Base-by-base conservation (phyloP, 306 rosid species). In the Mimosa bimucronata region DNA sequence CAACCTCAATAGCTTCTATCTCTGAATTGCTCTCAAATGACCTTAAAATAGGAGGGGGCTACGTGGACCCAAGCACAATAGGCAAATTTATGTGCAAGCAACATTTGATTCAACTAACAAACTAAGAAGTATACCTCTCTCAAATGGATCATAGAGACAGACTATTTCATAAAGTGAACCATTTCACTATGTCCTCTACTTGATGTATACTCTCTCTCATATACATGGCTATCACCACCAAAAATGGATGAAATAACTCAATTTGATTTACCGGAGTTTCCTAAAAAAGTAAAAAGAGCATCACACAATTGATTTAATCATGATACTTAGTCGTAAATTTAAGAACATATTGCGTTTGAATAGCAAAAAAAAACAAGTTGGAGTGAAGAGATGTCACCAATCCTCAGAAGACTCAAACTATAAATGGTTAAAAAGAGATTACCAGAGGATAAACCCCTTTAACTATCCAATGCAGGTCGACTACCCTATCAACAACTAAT, bases 171-270 rank as follows among this genome's bases (percentile, higher is more conserved):
- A n/a, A n/a, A n/a, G n/a, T n/a, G n/a, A n/a, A n/a, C n/a, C n/a
- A n/a, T n/a, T n/a, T n/a, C n/a, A n/a, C n/a, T n/a, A n/a, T n/a
- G n/a, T n/a, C n/a, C n/a, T n/a, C n/a, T n/a, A n/a, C n/a, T n/a
- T n/a, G n/a, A n/a, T n/a, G n/a, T n/a, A n/a, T n/a, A n/a, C n/a
- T n/a, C n/a, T n/a, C n/a, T n/a, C n/a, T n/a, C n/a, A n/a, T n/a
- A n/a, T n/a, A n/a, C n/a, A n/a, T n/a, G n/a, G n/a, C n/a, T n/a
- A n/a, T n/a, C n/a, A n/a, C n/a, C n/a, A n/a, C n/a, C n/a, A n/a
- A n/a, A n/a, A n/a, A n/a, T n/a, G n/a, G 94, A 88, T 74, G 98
- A 81, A 84, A 95, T 86, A 75, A 95, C 94, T 98, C 98, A 95
- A 77, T 65, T 78, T 52, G 97, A 81, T 79, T 88, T 89, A 77